Conservation (phyloP, 2,329 filamentous ascomycete genomes). For the Zymoseptoria pseudotritici region DNA sequence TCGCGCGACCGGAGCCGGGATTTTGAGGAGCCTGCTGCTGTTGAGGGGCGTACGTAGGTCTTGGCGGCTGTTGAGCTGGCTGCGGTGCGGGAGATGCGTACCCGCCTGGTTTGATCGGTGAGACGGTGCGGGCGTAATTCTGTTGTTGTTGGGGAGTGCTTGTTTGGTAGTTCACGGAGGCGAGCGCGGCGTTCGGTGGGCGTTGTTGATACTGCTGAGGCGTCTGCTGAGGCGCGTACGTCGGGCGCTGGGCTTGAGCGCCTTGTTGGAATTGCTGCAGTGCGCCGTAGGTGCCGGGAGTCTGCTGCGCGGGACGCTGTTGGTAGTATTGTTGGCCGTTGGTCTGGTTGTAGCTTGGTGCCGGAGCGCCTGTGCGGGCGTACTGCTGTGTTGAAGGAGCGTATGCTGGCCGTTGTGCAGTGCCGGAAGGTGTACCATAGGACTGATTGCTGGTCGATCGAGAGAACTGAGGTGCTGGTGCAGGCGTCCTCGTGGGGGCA, state of each 20-base stretch:
- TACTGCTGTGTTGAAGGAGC: constrained; percentile 21
- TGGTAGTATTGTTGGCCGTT: constrained; percentile 23
- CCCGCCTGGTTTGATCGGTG: constrained; percentile 20
- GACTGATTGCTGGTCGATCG: constrained; percentile 22
- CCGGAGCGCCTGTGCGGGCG: constrained; percentile 18
- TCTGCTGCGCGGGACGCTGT: constrained; percentile 12
- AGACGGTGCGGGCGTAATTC: constrained; percentile 20
- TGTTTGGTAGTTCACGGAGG: constrained; percentile 21
- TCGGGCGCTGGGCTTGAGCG: constrained; percentile 19
- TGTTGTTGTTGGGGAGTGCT: constrained; percentile 13
- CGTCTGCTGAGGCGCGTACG: constrained; percentile 15
- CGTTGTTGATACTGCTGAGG: constrained; percentile 19
- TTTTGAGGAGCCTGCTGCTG: constrained; percentile 13
- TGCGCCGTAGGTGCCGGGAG: constrained; percentile 16
- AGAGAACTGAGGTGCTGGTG: constrained; percentile 20
- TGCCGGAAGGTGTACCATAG: constrained; percentile 21
- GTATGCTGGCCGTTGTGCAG: constrained; percentile 16
- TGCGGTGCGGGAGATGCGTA: constrained; percentile 6
- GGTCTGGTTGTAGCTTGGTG: constrained; percentile 19
- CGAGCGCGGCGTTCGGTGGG: constrained; percentile 15
- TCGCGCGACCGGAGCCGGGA: constrained; percentile 22
- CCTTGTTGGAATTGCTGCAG: constrained; percentile 17
- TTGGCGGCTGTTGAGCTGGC: constrained; percentile 8
- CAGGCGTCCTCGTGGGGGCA: constrained; percentile 19
- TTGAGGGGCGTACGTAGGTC: constrained; percentile 5